Conservation (phyloP, 2,329 filamentous ascomycete species). For the Stachybotrys chlorohalonatus region DNA sequence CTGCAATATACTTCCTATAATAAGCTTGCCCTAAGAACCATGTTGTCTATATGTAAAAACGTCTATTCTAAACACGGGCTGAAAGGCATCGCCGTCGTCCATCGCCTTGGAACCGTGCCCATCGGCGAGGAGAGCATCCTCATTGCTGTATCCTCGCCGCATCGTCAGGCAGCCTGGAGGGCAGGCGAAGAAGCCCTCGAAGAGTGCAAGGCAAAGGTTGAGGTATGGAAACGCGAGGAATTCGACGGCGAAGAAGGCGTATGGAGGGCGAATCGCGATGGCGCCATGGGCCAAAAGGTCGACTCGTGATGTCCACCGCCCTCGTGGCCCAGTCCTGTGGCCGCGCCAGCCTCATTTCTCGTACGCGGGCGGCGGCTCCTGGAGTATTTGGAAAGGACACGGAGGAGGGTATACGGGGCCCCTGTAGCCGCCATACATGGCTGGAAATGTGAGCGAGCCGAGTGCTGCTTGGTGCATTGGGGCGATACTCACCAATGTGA, state of each 20-base stretch:
- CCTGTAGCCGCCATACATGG: slow-evolving; percentile 23
- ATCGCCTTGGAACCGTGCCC: slow-evolving; percentile 76
- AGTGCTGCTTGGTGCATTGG: background rate
- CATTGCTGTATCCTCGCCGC: slow-evolving; percentile 75
- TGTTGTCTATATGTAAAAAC: slow-evolving; percentile 53
- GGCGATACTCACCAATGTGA: slow-evolving; percentile 21
- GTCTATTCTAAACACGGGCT: slow-evolving; percentile 55
- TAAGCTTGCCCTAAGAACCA: slow-evolving; percentile 58
- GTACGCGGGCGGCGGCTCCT: slow-evolving; percentile 27
- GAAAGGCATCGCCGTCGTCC: slow-evolving; percentile 67
- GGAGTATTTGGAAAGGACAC: slow-evolving; percentile 27
- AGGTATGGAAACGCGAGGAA: slow-evolving; percentile 92
- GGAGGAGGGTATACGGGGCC: slow-evolving; percentile 19
- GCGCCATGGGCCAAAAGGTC: slow-evolving; percentile 44
- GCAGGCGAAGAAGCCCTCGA: slow-evolving; percentile 87
- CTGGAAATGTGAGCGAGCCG: slow-evolving; percentile 8
- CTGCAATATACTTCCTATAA: slow-evolving; percentile 70
- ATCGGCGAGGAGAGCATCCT: slow-evolving; percentile 91
- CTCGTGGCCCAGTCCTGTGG: background rate
- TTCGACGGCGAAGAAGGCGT: slow-evolving; percentile 71
- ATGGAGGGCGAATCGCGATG: slow-evolving; percentile 84
- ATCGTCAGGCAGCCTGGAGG: slow-evolving; percentile 76
- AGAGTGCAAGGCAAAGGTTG: slow-evolving; percentile 74
- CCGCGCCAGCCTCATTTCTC: slow-evolving; percentile 10
- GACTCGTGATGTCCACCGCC: slow-evolving; percentile 7